Base-by-base conservation (phyloP, 2,329 filamentous ascomycete genomes). In the Trichoderma simmonsii region DNA sequence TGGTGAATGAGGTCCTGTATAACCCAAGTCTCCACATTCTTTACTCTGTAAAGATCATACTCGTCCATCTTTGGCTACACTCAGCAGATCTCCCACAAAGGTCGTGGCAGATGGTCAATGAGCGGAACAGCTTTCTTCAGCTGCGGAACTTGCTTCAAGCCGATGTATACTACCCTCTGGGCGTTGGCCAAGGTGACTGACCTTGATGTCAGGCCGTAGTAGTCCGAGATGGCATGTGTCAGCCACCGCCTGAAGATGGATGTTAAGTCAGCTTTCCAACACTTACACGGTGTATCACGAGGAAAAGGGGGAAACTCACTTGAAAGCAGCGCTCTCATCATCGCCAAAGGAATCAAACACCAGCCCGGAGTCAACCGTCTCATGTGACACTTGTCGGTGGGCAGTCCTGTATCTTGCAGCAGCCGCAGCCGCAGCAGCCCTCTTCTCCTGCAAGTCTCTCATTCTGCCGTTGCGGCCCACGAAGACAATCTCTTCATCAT, bases 401-500 rank as follows among this genome's bases (percentile, higher is more conserved):
- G 85, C 86, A 76, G 82, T 83, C 78, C 86, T 87, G 78, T 86
- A 86, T 59, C 75, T 74, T 48, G 75, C 83, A 51, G 84, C 51
- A 18, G 64, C 83, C 71, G 85, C 75, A 79, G 76, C 34, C 70
- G 75, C 73, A 78, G 66, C 65, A 26, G 75, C 83, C 82, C 57
- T 84, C 83, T 73, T 85, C 74, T 80, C 76, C 26, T 73, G 75
- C 73, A 79, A 62, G 70, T 78, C 79, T 15, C 81, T 84, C 83
- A 84, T 93, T 81, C 81, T 88, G 80, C 90, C 91, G 86, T 83
- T 90, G 79, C 77, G 84, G 1, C 93, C 95, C 6, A 97, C 90
- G 80, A 98, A 98, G 12, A 98, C 94, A 75, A 98, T 94, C 82
- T 97, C 94, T 74, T 97, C 94, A 73, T 97, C 94, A 34, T 82